Base-by-base conservation (phyloP, 164 flowering plant genomes). In the Cinnamomum chago region DNA sequence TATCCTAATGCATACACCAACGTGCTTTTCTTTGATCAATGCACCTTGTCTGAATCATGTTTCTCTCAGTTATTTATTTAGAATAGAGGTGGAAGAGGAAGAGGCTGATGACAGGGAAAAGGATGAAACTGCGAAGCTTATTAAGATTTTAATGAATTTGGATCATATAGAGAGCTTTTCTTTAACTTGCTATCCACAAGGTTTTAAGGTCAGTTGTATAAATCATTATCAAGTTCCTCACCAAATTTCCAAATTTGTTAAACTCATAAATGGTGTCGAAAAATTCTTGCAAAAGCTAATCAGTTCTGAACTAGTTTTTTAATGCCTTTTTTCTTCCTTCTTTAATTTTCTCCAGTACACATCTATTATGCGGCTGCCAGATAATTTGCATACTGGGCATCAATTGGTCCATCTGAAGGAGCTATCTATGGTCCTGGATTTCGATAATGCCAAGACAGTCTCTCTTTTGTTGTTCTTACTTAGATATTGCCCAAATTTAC, bases 81-180 rank as follows among this genome's bases (percentile, higher is more conserved):
- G 9, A 5, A 35, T 35, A 6, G 9, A 3, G 2, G 30, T 28
- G 30, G 30, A 28, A 28, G 30, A 28, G 30, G 30, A 17, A 11
- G 66, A 17, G 18, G 23, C 3, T 55, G 22, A 9, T 62, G 12
- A 18, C 23, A 20, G 22, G 18, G 25, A 62, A 17, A 9, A 62
- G 12, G 66, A 66, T 27, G 68, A 66, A 25, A 14, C 68, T 28
- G 12, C 18, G 18, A 66, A n/a, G 68, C 33, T 28, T 18, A 13
- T 66, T 66, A 15, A 66, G 68, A 12, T 66, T 25, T 33, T 66
- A 18, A 25, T 66, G 68, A 66, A 66, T 66, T 33, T 66, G 17
- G 22, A 18, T 13, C 35, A 13, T 7, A n/a, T 66, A 24, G 17
- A 25, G 35, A 27, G 35, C 20, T 33, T 66, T 25, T 7, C 68